Percentiles rank a stretch among this genome's conserved stretches.
Conservation (phyloP, 768 basidiomycete species). For the Pulveroboletus sp. region DNA sequence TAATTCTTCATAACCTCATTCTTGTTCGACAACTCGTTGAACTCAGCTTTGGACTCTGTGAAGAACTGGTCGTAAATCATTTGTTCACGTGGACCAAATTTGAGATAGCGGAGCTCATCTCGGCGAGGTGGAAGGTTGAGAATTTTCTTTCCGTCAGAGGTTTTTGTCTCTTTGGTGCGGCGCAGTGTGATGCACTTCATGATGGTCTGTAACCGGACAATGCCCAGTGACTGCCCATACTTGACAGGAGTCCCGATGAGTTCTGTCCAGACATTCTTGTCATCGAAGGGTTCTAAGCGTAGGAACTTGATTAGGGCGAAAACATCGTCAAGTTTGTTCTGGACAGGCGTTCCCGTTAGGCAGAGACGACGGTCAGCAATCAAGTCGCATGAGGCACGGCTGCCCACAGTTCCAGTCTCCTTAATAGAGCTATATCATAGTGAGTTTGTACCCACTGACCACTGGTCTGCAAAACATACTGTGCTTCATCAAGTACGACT, state of each 20-base stretch:
- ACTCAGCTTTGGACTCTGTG: constrained; percentile 86
- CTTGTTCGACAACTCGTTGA: constrained; percentile 77
- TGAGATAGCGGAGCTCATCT: constrained; percentile 81
- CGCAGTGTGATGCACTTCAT: constrained; percentile 97
- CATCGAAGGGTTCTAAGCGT: constrained; percentile 85
- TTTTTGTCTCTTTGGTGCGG: constrained; percentile 88
- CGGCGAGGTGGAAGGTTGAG: constrained; percentile 86
- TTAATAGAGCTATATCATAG: constrained; percentile 76
- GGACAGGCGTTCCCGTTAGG: constrained; percentile 97
- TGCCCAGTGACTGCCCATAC: constrained; percentile 81
- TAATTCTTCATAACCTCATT: constrained; percentile 98
- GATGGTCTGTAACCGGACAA: constrained; percentile 91
- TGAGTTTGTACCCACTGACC: background rate
- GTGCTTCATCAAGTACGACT: constrained; percentile 90
- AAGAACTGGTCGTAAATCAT: constrained; percentile 86
- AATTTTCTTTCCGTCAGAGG: constrained; percentile 76
- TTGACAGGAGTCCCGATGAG: constrained; percentile 92
- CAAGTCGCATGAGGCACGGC: constrained; percentile 92
- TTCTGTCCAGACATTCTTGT: constrained; percentile 90
- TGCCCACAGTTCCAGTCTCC: constrained; percentile 89
- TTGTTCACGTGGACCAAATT: constrained; percentile 79
- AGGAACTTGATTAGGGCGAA: constrained; percentile 97
- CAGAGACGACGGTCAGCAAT: constrained; percentile 90
- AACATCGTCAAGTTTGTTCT: constrained; percentile 98
- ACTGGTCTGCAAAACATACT: constrained; percentile 54